phyloP scores from a whole-genome alignment of 805 yeast species.

The Candida succiphila region DNA sequence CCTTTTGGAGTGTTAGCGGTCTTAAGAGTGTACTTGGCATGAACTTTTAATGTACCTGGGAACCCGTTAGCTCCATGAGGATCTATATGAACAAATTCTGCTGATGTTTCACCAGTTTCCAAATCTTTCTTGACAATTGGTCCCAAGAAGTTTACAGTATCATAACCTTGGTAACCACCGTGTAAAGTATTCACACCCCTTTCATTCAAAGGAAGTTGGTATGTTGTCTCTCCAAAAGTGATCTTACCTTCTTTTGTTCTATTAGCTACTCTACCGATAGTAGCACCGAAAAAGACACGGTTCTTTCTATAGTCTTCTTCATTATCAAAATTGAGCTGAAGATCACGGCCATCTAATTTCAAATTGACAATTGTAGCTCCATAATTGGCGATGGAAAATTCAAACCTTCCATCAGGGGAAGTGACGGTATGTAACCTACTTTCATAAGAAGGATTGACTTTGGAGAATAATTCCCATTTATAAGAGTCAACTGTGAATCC shows the following conservation, averaged over 20 bases:
- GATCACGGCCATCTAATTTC: slow-evolving; percentile 26
- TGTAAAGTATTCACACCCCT: slow-evolving; percentile 31
- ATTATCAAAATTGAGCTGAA: slow-evolving; percentile 29
- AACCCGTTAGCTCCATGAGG: slow-evolving; percentile 43
- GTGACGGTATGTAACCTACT: slow-evolving; percentile 26
- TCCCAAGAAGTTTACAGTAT: slow-evolving; percentile 40
- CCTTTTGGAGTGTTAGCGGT: slow-evolving; percentile 17
- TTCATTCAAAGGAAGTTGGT: slow-evolving; percentile 34
- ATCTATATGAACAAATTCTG: slow-evolving; percentile 33
- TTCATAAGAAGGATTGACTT: slow-evolving; percentile 8
- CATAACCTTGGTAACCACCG: slow-evolving; percentile 45
- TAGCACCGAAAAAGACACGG: slow-evolving; percentile 51
- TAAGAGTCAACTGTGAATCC: slow-evolving; percentile 37
- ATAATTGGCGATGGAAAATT: slow-evolving; percentile 34
- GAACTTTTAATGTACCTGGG: slow-evolving; percentile 45
- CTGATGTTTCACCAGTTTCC: slow-evolving; percentile 20
- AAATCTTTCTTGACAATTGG: slow-evolving; percentile 32
- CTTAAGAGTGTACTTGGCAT: slow-evolving; percentile 34
- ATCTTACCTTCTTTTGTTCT: slow-evolving; percentile 39
- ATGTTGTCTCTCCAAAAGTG: slow-evolving; percentile 28
- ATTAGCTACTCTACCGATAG: slow-evolving; percentile 59
- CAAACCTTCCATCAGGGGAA: slow-evolving; percentile 14
- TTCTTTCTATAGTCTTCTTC: slow-evolving; percentile 19
- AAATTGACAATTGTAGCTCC: slow-evolving; percentile 43
- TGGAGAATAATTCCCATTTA: slow-evolving; percentile 21